Conservation (phyloP, 345 rosid species). For the Aurinia saxatilis region DNA sequence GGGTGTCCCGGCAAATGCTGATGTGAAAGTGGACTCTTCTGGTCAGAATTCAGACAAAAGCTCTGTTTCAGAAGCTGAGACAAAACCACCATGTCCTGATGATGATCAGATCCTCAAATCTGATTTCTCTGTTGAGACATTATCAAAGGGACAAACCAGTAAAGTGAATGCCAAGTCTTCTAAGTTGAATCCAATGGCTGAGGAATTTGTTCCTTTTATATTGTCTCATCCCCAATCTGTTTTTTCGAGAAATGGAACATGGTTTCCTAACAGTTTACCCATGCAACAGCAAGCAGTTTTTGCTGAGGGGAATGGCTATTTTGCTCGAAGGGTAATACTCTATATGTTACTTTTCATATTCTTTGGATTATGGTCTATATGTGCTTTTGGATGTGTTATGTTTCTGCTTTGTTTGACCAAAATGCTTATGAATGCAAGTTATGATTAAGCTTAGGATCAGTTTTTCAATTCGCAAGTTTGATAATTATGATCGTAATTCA, state of each 20-base stretch:
- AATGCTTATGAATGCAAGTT: too few species aligned
- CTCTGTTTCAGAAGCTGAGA: conserved; percentile 23
- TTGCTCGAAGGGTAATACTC: conserved; percentile 51
- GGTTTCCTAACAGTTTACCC: conserved; percentile 36
- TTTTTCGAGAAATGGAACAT: conserved; percentile 23
- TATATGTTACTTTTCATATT: not conserved
- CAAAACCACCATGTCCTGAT: conserved; percentile 27
- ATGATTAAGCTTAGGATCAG: too few species aligned
- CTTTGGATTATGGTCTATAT: not conserved
- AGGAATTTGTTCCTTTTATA: conserved; percentile 67
- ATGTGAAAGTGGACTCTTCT: conserved; percentile 30
- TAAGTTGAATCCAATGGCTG: conserved; percentile 80
- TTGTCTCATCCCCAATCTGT: conserved; percentile 30
- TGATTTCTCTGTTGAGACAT: conserved; percentile 28
- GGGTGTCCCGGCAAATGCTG: conserved; percentile 81
- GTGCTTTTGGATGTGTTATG: not conserved
- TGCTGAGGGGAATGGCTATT: conserved; percentile 40
- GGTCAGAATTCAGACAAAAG: conserved; percentile 45
- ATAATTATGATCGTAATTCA: not conserved
- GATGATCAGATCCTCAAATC: conserved; percentile 37
- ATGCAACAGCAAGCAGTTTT: conserved; percentile 22
- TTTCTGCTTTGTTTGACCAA: not conserved
- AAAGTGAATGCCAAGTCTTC: conserved; percentile 40
- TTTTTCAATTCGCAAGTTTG: not conserved
- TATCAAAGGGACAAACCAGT: conserved; percentile 1